Base-by-base conservation (phyloP, 345 rosid genomes). In the Salix suchowensis region DNA sequence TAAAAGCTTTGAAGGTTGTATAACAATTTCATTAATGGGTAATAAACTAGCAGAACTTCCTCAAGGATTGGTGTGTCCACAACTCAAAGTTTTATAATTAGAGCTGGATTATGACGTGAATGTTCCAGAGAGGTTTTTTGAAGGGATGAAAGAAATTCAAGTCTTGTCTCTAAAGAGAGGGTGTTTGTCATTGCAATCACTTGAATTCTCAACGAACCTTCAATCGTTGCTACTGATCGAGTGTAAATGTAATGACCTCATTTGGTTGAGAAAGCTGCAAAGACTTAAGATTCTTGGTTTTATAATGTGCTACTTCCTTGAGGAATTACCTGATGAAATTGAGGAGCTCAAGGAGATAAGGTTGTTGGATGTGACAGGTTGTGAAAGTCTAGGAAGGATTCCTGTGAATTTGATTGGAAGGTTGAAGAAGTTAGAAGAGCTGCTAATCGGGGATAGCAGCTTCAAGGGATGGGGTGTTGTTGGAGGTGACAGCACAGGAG, bases 211-310 rank as follows among this genome's bases (percentile, higher is more conserved):
- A 58, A 39, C 60, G 12, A 28, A 69, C 55, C 79, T 76, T 42
- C 74, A 15, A 10, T 36, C 66, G 1, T 58, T 76, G 11, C 26
- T 39, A 26, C 9, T 76, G 44, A 76, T 12, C 0, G 0, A 0
- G 0, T 76, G 74, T 37, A 4, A 52, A 15, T 37, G 58, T 13
- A 12, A 12, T 10, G 58, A 26, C 21, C 4, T 37, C 14, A 2
- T 19, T 39, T 40, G 18, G 37, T 30, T 76, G 58, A 6, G 50
- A 68, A 28, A 37, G 50, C 42, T 76, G 2, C 58, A 55, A 54
- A 9, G 12, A 9, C 55, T 76, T 18, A 5, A 76, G 48, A 37
- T 76, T 13, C 79, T 76, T 37, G 24, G 67, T 40, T 54, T 76
- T 26, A 9, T 4, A 2, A 0, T 28, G 39, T 36, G 36, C 36